Conservation (phyloP, 345 rosid genomes). For the Linum lewisii region DNA sequence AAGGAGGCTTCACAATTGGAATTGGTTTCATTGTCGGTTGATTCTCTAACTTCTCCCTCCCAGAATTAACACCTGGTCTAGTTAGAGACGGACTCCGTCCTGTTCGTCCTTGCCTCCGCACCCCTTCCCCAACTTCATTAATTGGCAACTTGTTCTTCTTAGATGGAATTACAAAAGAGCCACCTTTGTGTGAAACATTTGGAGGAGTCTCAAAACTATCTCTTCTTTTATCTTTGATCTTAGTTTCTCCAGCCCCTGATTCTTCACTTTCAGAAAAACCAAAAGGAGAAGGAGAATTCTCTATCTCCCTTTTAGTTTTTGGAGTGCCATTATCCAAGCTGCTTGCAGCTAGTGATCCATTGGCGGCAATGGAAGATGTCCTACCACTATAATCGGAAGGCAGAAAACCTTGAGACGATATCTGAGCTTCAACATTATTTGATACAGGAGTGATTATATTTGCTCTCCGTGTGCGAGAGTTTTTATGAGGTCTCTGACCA, state of each 20-base stretch:
- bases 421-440: slow-evolving; percentile 44
- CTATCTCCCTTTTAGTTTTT: slow-evolving; percentile 51
- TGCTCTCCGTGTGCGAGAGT: slow-evolving; percentile 75
- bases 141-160: slow-evolving; percentile 47
- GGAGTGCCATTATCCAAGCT: slow-evolving; percentile 31
- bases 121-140: slow-evolving; percentile 59
- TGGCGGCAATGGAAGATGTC: slow-evolving; percentile 39
- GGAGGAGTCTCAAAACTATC: slow-evolving; percentile 40
- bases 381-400: slow-evolving; percentile 51
- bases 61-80: slow-evolving; percentile 43
- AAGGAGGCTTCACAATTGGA: slow-evolving; percentile 43
- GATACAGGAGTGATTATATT: slow-evolving; percentile 59
- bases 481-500: slow-evolving; percentile 87
- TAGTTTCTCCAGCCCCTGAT: slow-evolving; percentile 69
- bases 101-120: slow-evolving; percentile 69
- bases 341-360: slow-evolving; percentile 34
- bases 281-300: slow-evolving; percentile 53
- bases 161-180: slow-evolving; percentile 33
- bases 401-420: slow-evolving; percentile 44
- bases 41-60: slow-evolving; percentile 54
- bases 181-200: slow-evolving; percentile 42
- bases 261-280: slow-evolving; percentile 81
- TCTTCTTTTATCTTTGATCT: slow-evolving; percentile 47
- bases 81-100: slow-evolving; percentile 46
- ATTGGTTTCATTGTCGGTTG: slow-evolving; percentile 45